These are phyloP conservation scores for Elaeis guineensis DNA, from an alignment of 176 grass and related monocot species.

Conservation along the genomic window DNA sequence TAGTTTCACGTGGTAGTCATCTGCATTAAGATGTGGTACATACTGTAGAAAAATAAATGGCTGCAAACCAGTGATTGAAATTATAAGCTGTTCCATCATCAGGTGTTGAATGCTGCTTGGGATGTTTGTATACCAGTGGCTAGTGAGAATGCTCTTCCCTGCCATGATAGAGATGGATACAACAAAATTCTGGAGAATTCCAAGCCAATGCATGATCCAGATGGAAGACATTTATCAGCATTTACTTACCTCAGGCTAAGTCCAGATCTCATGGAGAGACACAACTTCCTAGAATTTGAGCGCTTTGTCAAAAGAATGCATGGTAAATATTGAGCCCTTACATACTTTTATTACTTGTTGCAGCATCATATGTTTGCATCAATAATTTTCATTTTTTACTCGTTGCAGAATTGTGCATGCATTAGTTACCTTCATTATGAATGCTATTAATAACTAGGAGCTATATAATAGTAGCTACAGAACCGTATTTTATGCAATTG, in stretches of 20 bases:
- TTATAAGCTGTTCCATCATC: neutral
- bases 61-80: constrained; percentile 3
- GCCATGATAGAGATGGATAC: constrained; percentile 84
- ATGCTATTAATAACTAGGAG: too few relatives aligned
- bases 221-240: constrained; percentile 57
- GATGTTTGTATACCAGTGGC: constrained; percentile 64
- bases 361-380: too few relatives aligned
- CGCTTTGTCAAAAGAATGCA: constrained; percentile 88
- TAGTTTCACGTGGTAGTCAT: too few relatives aligned
- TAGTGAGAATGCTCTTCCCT: constrained; percentile 82
- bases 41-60: neutral
- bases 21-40: too few relatives aligned
- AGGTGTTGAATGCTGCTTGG: constrained; percentile 89
- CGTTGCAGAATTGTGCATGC: too few relatives aligned
- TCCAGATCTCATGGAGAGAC: constrained; percentile 44
- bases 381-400: too few relatives aligned
- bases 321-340: constrained; percentile 32
- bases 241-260: constrained; percentile 84
- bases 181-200: constrained; percentile 81
- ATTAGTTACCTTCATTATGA: too few relatives aligned
- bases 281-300: constrained; percentile 69
- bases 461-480: too few relatives aligned
- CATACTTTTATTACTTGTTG: too few relatives aligned
- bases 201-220: constrained; percentile 72
- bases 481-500: too few relatives aligned